Evolutionary conservation across 768 basidiomycete species (phyloP).

Genomic region (Lactarius quietus): DNA sequence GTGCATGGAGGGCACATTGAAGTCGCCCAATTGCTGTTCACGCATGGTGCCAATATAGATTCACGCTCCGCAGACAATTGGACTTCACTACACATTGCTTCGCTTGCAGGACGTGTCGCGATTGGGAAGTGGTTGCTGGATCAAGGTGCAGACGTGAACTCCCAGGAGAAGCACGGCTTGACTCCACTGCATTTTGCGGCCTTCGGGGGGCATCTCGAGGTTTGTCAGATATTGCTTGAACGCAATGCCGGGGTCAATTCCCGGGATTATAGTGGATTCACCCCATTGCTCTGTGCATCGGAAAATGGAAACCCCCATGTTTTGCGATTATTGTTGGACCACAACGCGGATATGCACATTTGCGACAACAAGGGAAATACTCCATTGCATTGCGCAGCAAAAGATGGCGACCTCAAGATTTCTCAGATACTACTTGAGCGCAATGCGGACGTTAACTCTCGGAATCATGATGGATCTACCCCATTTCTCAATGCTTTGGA

Average conservation of each 20-base stretch:
- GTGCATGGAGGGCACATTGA: too few species aligned
- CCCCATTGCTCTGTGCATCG: background rate
- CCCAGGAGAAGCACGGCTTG: background rate
- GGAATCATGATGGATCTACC: too few species aligned
- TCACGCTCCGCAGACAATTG: too few species aligned
- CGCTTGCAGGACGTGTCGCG: rapidly evolving
- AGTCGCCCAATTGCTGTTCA: too few species aligned
- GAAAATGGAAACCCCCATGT: background rate
- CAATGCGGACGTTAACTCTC: background rate
- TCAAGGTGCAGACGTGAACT: background rate
- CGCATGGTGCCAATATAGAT: too few species aligned
- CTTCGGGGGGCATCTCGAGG: background rate
- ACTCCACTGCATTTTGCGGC: background rate
- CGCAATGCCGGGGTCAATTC: background rate
- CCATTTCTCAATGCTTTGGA: too few species aligned
- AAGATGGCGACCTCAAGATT: background rate
- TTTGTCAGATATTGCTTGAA: background rate
- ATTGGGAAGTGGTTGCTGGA: background rate
- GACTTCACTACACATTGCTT: background rate
- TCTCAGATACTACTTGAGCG: too few species aligned
- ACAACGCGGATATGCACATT: background rate
- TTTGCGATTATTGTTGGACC: background rate
- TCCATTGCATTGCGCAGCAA: background rate
- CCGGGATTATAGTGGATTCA: background rate
- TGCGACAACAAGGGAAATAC: background rate